Evolutionary conservation across 2,329 filamentous ascomycete species (phyloP).

Genomic region (Fusarium tuaranense): DNA sequence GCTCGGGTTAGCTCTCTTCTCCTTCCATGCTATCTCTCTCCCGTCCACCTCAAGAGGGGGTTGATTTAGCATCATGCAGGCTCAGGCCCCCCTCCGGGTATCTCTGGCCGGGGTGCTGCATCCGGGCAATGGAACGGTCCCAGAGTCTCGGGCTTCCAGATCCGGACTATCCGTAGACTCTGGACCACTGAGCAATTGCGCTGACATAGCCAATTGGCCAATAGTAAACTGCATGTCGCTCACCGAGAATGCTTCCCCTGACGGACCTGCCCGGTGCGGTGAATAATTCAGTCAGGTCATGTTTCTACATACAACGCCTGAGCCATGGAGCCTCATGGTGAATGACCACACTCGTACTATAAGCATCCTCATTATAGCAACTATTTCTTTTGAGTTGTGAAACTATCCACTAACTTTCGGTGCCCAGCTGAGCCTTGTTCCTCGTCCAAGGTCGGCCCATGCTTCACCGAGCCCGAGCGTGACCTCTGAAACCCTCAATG

Average conservation of each 20-base stretch:
- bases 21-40: neutral
- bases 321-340: neutral
- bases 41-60: conserved; percentile 26
- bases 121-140: conserved; percentile 28
- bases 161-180: conserved; percentile 40
- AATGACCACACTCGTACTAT: conserved; percentile 2
- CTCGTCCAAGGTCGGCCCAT: neutral
- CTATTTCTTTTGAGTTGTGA: conserved; percentile 11
- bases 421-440: neutral
- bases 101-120: conserved; percentile 29
- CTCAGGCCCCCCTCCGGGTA: conserved; percentile 8
- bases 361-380: neutral
- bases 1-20: neutral
- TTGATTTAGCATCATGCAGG: conserved; percentile 31
- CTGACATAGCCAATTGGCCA: conserved; percentile 36
- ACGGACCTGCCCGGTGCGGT: conserved; percentile 25
- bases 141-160: conserved; percentile 44
- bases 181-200: conserved; percentile 7
- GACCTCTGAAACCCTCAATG: neutral
- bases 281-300: conserved; percentile 1
- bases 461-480: conserved; percentile 8
- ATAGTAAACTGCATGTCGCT: conserved; percentile 22
- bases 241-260: conserved; percentile 34
- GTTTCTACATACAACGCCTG: neutral
- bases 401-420: neutral